A percentile compares a stretch with the other conserved stretches of the same genome.
phyloP scores from a whole-genome alignment of 2,329 filamentous ascomycete species.

The Zelopaecilomyces penicillatus region DNA sequence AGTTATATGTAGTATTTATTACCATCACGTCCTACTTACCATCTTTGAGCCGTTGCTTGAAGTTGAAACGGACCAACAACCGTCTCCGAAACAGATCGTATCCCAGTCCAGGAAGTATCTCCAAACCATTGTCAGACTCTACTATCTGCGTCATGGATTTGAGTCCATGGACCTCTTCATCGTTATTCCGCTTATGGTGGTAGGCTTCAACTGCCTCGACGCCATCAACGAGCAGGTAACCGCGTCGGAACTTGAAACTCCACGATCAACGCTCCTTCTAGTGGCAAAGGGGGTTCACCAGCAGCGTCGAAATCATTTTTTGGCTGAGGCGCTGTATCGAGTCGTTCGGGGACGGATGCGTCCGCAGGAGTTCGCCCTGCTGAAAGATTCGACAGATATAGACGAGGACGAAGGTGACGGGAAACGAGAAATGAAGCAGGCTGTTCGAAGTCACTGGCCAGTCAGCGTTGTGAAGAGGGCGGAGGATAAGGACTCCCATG shows the following conservation, averaged over 20 bases:
- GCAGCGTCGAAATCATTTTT: constrained; percentile 26
- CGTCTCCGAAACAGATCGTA: not conserved
- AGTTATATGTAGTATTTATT: not conserved
- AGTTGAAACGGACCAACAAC: not conserved
- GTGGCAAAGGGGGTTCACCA: constrained; percentile 23
- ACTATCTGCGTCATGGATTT: constrained; percentile 16
- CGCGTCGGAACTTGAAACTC: constrained; percentile 11
- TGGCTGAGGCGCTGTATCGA: constrained; percentile 24
- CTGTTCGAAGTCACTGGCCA: constrained; percentile 22
- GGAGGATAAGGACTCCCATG: constrained; percentile 16
- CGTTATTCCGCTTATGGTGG: constrained; percentile 23
- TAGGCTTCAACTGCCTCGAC: constrained; percentile 18
- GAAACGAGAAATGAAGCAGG: constrained; percentile 14
- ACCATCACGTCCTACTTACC: not conserved
- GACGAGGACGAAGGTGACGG: constrained; percentile 13
- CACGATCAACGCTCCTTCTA: constrained; percentile 27
- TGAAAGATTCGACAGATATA: constrained; percentile 11
- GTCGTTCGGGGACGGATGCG: constrained; percentile 27
- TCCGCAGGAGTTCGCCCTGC: constrained; percentile 14
- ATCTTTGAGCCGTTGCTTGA: not conserved
- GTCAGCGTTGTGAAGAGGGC: constrained; percentile 20
- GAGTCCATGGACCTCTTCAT: constrained; percentile 14
- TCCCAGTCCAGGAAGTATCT: not conserved
- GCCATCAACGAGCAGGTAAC: constrained; percentile 14
- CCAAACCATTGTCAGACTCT: constrained; percentile 14